Evolutionary conservation across 257 asterid genomes (phyloP).

Genomic region (Primulina eburnea): DNA sequence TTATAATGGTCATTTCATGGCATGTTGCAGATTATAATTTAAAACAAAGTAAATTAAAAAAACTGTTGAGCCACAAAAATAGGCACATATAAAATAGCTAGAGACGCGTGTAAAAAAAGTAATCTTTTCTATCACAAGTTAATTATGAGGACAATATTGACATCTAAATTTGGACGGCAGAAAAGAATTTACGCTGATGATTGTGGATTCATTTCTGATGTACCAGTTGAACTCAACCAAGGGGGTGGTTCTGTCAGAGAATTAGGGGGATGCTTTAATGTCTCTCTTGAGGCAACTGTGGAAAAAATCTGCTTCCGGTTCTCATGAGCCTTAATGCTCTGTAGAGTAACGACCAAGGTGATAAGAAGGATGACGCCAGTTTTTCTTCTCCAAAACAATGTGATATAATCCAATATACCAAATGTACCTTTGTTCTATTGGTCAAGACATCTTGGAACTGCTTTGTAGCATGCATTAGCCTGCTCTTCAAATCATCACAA

Average conservation of each 20-base stretch:
- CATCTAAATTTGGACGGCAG: constrained; percentile 7
- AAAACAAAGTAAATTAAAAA: no score
- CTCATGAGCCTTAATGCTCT: constrained; percentile 80
- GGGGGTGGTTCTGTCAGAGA: constrained; percentile 58
- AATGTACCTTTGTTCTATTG: constrained; percentile 60
- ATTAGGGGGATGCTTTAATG: constrained; percentile 47
- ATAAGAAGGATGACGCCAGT: constrained; percentile 16
- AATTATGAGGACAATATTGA: constrained; percentile 13
- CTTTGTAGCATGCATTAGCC: constrained; percentile 74
- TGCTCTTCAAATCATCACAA: constrained; percentile 76
- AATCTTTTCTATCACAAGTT: not conserved
- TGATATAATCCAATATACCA: constrained; percentile 4
- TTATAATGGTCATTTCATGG: no score
- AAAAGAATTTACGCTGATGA: constrained; percentile 37
- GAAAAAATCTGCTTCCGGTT: constrained; percentile 75
- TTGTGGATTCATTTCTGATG: constrained; percentile 37
- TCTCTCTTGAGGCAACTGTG: constrained; percentile 67
- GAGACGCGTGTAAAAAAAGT: not conserved
- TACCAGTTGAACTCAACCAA: constrained; percentile 46
- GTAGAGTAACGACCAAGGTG: constrained; percentile 16
- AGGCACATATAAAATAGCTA: not conserved
- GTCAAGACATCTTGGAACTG: constrained; percentile 79
- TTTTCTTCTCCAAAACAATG: constrained; percentile 1
- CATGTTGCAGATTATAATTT: constrained; percentile 11
- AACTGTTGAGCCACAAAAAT: not conserved